phyloP scores from a whole-genome alignment of 208 protist genomes.

The Hexamita inflata region DNA sequence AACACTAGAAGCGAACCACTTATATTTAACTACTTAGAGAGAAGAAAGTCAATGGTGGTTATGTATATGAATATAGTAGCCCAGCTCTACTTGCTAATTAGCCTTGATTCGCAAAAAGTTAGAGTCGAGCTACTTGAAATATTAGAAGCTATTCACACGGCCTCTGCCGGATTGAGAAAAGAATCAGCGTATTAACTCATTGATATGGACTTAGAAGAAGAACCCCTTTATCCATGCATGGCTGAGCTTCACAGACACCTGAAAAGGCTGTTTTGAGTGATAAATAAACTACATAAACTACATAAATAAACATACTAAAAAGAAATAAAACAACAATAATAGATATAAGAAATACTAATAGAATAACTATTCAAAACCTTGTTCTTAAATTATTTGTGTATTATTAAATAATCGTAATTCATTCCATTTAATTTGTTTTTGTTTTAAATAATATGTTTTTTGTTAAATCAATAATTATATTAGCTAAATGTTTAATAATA shows the following conservation, averaged over 20 bases:
- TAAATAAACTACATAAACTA: background rate
- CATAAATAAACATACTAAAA: no score
- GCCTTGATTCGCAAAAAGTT: background rate
- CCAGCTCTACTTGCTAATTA: background rate
- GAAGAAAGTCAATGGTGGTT: background rate
- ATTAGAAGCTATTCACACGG: background rate
- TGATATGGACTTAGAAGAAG: background rate
- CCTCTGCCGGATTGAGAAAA: background rate
- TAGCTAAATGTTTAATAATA: no score
- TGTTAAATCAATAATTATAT: no score
- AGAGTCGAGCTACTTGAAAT: background rate
- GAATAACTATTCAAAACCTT: no score
- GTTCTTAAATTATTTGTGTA: no score
- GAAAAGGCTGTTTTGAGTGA: background rate
- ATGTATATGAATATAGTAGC: background rate
- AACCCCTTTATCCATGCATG: background rate
- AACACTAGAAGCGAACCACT: background rate
- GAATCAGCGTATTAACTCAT: background rate
- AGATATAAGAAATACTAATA: no score
- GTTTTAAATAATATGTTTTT: no score
- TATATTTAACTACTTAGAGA: background rate
- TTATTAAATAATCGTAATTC: no score
- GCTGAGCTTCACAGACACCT: background rate
- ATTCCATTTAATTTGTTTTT: no score
- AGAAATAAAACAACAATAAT: no score